phyloP scores from a whole-genome alignment of 176 grass and related monocot genomes.

The Leersia perrieri region DNA sequence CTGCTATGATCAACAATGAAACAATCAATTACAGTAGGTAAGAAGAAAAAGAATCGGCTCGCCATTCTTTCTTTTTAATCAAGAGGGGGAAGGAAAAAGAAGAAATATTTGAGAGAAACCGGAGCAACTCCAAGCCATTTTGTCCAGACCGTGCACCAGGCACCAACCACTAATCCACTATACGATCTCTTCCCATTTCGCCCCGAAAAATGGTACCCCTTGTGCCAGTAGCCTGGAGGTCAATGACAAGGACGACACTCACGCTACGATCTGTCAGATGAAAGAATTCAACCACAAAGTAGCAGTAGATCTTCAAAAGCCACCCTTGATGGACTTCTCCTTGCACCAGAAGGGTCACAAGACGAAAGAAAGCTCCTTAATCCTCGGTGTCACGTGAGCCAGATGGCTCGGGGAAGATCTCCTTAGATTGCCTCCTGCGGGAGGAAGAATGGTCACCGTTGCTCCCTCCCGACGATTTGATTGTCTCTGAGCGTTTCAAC shows the following conservation, averaged over 20 bases:
- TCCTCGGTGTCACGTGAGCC: conserved; percentile 71
- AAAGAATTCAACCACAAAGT: conserved; percentile 26
- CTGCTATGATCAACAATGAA: conserved; percentile 62
- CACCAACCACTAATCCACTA: conserved; percentile 26
- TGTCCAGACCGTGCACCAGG: conserved; percentile 16
- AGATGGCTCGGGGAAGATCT: conserved; percentile 84
- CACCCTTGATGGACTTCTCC: neutral
- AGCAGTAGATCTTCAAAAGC: conserved; percentile 20
- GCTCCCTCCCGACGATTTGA: conserved; percentile 81
- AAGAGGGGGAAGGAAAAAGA: conserved; percentile 11
- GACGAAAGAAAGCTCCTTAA: conserved; percentile 31
- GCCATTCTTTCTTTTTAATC: conserved; percentile 57
- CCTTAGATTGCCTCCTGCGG: conserved; percentile 63
- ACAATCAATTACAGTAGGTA: conserved; percentile 58
- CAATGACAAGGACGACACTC: conserved; percentile 25
- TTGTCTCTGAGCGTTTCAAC: conserved; percentile 66
- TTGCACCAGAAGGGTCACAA: conserved; percentile 28
- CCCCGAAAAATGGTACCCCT: conserved; percentile 36
- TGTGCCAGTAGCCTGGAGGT: conserved; percentile 19
- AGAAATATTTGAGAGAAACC: conserved; percentile 14
- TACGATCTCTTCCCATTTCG: conserved; percentile 12
- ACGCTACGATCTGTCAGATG: neutral
- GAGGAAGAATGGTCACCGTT: conserved; percentile 88
- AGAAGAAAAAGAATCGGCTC: conserved; percentile 54
- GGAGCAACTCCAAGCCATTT: conserved; percentile 10